Evolutionary conservation across 257 asterid species (phyloP).

Genomic region (Lantana camara): DNA sequence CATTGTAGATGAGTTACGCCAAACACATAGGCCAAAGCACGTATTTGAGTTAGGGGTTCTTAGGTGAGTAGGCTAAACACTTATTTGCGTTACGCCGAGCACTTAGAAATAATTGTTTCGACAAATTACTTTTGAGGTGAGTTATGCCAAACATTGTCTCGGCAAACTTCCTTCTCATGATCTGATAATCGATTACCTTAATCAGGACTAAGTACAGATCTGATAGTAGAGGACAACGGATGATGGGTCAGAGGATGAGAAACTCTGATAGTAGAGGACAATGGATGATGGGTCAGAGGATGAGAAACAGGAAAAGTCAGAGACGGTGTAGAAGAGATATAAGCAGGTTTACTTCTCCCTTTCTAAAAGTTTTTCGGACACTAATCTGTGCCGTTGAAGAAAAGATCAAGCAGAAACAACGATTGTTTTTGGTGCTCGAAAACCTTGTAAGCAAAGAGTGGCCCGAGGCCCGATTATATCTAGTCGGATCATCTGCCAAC

Average conservation of each 20-base stretch:
- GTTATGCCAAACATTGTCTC: too few species aligned
- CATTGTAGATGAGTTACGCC: too few species aligned
- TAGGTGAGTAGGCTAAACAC: too few species aligned
- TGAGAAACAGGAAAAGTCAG: conserved; percentile 49
- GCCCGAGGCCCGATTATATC: conserved; percentile 61
- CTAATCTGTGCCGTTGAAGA: conserved; percentile 66
- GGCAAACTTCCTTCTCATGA: too few species aligned
- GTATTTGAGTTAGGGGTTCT: too few species aligned
- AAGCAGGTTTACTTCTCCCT: conserved; percentile 37
- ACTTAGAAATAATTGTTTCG: too few species aligned
- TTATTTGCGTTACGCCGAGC: too few species aligned
- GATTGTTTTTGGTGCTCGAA: conserved; percentile 47
- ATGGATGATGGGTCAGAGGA: conserved; percentile 49
- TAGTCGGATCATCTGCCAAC: conserved; percentile 73
- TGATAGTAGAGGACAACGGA: conserved; percentile 56
- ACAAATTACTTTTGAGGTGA: too few species aligned
- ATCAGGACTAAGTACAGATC: conserved; percentile 70
- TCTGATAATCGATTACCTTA: too few species aligned
- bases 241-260: conserved; percentile 51
- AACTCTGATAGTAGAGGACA: conserved; percentile 61
- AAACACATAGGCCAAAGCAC: too few species aligned
- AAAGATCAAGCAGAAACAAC: conserved; percentile 60
- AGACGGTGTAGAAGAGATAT: conserved; percentile 48
- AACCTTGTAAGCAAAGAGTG: conserved; percentile 53
- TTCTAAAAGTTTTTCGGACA: conserved; percentile 50